Percentiles rank a stretch among this genome's conserved stretches.
These are phyloP conservation scores for Fagus sylvatica DNA, from an alignment of 306 rosid genomes.

Conservation along the genomic window DNA sequence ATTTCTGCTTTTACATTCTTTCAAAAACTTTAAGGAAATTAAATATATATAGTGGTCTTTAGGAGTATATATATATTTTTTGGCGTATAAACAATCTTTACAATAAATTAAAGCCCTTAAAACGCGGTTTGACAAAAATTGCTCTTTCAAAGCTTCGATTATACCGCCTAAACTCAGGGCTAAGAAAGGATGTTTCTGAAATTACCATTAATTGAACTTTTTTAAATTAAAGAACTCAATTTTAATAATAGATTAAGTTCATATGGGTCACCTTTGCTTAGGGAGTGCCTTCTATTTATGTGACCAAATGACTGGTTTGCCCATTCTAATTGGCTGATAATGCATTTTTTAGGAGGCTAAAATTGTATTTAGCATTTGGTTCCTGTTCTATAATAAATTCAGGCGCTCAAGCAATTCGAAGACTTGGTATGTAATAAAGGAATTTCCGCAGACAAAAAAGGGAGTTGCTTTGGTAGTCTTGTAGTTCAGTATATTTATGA, in stretches of 20 bases:
- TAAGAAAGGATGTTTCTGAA: neutral
- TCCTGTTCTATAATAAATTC: too few relatives aligned
- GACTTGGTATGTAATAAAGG: neutral
- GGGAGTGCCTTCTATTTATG: too few relatives aligned
- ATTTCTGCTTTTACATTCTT: neutral
- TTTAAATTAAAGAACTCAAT: neutral
- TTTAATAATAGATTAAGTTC: neutral
- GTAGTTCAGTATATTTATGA: neutral
- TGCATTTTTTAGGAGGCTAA: too few relatives aligned
- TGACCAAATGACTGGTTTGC: too few relatives aligned
- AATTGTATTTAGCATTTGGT: too few relatives aligned
- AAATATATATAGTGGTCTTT: neutral
- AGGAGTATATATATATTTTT: too few relatives aligned
- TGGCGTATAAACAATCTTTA: neutral
- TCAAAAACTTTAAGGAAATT: neutral
- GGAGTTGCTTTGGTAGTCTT: neutral
- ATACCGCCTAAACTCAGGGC: neutral
- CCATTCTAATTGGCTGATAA: too few relatives aligned
- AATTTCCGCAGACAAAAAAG: neutral
- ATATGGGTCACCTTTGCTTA: too few relatives aligned
- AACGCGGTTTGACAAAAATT: neutral
- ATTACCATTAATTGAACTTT: neutral
- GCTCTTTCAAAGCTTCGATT: slow-evolving; percentile 2
- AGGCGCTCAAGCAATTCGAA: neutral
- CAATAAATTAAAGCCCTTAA: neutral